Evolutionary conservation across 371 early-diverging fungal genomes (phyloP).

Genomic region (Mortierella sp.): DNA sequence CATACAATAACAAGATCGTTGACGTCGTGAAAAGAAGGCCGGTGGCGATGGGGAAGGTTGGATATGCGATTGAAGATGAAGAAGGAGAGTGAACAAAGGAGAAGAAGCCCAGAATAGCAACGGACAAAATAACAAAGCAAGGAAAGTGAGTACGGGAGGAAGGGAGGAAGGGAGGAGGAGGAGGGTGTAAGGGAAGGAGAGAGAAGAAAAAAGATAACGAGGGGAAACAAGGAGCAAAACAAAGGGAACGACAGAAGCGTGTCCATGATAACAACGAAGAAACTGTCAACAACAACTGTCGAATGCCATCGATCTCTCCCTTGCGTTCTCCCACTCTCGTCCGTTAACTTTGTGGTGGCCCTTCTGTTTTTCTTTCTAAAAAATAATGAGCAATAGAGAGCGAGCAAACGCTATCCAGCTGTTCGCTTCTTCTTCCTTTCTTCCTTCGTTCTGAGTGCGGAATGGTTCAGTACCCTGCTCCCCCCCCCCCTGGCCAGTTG

Average conservation of each 20-base stretch:
- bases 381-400: conserved; percentile 3
- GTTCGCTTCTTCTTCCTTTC: neutral
- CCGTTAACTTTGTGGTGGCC: neutral
- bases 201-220: conserved; percentile 6
- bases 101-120: neutral
- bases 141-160: neutral
- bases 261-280: neutral
- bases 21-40: neutral
- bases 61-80: neutral
- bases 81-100: neutral
- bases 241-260: neutral
- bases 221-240: conserved; percentile 13
- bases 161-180: neutral
- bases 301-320: too few relatives aligned
- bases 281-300: neutral
- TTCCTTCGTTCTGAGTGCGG: neutral
- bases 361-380: neutral
- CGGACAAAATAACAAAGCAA: neutral
- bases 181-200: neutral
- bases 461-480: neutral
- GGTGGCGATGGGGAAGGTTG: neutral
- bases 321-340: neutral
- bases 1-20: neutral
- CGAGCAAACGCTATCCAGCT: neutral
- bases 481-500: neutral